A percentile compares a stretch with the other conserved stretches of the same genome.
Evolutionary conservation across 148 eudicot genomes (phyloP).

Genomic region (Cornus controversa): DNA sequence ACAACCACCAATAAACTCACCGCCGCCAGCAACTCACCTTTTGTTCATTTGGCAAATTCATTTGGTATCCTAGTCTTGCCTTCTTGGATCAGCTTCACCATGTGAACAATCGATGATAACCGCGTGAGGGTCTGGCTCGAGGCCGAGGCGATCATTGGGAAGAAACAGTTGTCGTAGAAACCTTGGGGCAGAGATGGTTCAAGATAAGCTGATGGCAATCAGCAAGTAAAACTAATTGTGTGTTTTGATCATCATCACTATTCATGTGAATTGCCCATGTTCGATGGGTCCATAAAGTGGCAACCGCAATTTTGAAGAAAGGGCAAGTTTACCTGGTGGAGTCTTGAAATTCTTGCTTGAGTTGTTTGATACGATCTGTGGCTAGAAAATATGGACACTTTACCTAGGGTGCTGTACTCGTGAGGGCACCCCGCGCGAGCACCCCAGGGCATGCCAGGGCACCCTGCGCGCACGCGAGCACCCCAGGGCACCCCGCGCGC

Average conservation of each 20-base stretch:
- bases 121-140: slow-evolving; percentile 13
- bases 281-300: slow-evolving; percentile 26
- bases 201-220: slow-evolving; percentile 26
- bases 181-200: slow-evolving; percentile 27
- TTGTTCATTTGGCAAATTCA: slow-evolving; percentile 29
- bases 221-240: slow-evolving; percentile 33
- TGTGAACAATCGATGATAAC: slow-evolving; percentile 11
- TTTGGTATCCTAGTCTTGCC: slow-evolving; percentile 20
- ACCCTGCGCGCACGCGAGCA: no score
- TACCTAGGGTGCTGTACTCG: no score
- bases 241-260: background rate
- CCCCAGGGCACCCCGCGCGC: no score
- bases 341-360: slow-evolving; percentile 24
- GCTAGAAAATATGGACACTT: no score
- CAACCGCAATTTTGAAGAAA: slow-evolving; percentile 29
- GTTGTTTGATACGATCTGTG: slow-evolving; percentile 16
- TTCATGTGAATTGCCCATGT: slow-evolving; percentile 15
- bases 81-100: slow-evolving; percentile 31
- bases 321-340: slow-evolving; percentile 26
- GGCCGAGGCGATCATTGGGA: slow-evolving; percentile 27
- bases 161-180: slow-evolving; percentile 41
- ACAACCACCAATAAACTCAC: no score
- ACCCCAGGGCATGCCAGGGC: no score
- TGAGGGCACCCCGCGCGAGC: no score
- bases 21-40: no score